Evolutionary conservation across 805 yeast species (phyloP).

Genomic region (Torulaspora delbrueckii): DNA sequence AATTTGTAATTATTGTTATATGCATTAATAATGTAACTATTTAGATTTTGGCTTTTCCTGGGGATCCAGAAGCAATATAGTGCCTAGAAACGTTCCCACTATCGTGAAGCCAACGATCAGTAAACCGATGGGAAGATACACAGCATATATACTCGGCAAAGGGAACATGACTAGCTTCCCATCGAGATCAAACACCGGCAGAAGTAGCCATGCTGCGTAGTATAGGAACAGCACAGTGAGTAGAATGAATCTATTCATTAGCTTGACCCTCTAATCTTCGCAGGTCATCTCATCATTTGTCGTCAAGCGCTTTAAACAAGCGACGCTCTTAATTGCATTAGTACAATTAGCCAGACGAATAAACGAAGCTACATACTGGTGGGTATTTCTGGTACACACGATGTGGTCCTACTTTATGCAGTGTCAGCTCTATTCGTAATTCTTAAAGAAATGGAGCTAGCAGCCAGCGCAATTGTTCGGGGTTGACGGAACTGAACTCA

Average conservation of each 20-base stretch:
- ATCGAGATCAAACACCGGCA: slow-evolving; percentile 32
- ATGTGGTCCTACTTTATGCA: too few relatives aligned
- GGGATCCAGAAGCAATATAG: slow-evolving; percentile 14
- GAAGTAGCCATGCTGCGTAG: slow-evolving; percentile 30
- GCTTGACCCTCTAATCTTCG: background rate
- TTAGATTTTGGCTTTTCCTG: background rate
- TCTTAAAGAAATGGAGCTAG: too few relatives aligned
- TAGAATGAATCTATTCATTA: slow-evolving; percentile 27
- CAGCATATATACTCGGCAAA: slow-evolving; percentile 30
- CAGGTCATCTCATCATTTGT: slow-evolving; percentile 1
- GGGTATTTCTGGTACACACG: too few relatives aligned
- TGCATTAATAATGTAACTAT: slow-evolving; percentile 1
- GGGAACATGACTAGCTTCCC: slow-evolving; percentile 23
- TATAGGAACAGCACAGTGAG: slow-evolving; percentile 22
- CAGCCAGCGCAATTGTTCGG: too few relatives aligned
- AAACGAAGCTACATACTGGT: too few relatives aligned
- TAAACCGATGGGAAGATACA: slow-evolving; percentile 30
- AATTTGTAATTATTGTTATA: background rate
- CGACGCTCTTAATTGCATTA: background rate
- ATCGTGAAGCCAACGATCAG: slow-evolving; percentile 25
- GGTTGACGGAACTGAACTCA: too few relatives aligned
- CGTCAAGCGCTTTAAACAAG: slow-evolving; percentile 1
- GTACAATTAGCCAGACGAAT: background rate
- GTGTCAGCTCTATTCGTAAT: too few relatives aligned
- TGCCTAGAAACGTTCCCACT: slow-evolving; percentile 30